A percentile compares a stretch with the other conserved stretches of the same genome.
phyloP scores from a whole-genome alignment of 352 stramenopile genomes.

The Globisporangium middletonii region DNA sequence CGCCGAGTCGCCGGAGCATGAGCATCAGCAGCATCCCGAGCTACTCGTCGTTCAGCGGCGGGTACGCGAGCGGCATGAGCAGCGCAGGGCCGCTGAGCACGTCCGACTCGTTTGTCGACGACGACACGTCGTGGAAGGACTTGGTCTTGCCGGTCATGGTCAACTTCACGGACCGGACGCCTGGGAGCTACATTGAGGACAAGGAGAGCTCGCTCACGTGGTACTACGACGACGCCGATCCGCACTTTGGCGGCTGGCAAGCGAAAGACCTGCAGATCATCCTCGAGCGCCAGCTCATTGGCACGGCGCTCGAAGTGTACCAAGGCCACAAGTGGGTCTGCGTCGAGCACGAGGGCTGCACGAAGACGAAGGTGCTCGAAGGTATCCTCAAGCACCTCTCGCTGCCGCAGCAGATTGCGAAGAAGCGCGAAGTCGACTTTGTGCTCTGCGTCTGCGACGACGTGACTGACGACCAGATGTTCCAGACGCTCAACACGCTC shows the following conservation, averaged over 20 bases:
- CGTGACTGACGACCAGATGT: conserved; percentile 88
- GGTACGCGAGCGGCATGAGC: conserved; percentile 10
- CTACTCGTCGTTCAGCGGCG: conserved; percentile 27
- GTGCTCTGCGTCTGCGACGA: conserved; percentile 87
- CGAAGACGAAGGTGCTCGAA: conserved; percentile 71
- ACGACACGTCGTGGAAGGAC: conserved; percentile 77
- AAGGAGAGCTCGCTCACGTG: conserved; percentile 85
- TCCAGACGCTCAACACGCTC: conserved; percentile 80
- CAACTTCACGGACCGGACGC: conserved; percentile 69
- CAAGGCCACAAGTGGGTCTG: conserved; percentile 80
- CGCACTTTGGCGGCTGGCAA: conserved; percentile 85
- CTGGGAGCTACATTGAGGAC: conserved; percentile 79
- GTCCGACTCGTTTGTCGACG: conserved; percentile 44
- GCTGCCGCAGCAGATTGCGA: conserved; percentile 52
- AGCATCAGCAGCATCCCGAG: conserved; percentile 41
- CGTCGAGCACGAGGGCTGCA: conserved; percentile 75
- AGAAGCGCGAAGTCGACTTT: conserved; percentile 82
- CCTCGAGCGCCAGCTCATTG: conserved; percentile 80
- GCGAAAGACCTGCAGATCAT: conserved; percentile 89
- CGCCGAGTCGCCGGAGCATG: conserved; percentile 21
- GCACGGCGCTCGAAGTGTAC: conserved; percentile 82
- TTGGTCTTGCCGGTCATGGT: conserved; percentile 73
- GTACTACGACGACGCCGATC: conserved; percentile 83
- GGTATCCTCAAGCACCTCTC: conserved; percentile 71
- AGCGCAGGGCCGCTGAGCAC: conserved; percentile 22